A percentile compares a stretch with the other conserved stretches of the same genome.
phyloP scores from a whole-genome alignment of 306 rosid genomes.

The Prunus fruticosa region DNA sequence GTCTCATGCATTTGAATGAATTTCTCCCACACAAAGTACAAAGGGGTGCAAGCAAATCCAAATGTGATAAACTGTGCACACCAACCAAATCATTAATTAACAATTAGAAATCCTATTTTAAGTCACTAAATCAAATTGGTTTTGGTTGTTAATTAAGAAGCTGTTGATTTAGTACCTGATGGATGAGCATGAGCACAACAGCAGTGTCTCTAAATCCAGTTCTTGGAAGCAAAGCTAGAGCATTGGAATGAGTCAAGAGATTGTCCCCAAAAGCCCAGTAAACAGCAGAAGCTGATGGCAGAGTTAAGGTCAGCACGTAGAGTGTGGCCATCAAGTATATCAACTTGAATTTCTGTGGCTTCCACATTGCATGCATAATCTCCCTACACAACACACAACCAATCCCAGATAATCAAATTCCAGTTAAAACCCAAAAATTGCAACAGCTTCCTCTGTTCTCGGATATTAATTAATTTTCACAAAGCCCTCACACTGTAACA shows the following conservation, averaged over 20 bases:
- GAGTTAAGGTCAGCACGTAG: constrained; percentile 81
- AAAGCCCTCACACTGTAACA: constrained; percentile 75
- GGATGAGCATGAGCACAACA: constrained; percentile 94
- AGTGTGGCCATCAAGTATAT: constrained; percentile 89
- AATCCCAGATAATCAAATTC: constrained; percentile 3
- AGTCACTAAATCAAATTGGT: neutral
- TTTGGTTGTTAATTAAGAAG: neutral
- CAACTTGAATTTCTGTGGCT: constrained; percentile 91
- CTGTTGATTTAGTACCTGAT: constrained; percentile 51
- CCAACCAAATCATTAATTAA: neutral
- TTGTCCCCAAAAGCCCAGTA: constrained; percentile 96
- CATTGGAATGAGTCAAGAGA: constrained; percentile 91
- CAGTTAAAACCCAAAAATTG: neutral
- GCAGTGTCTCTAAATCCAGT: constrained; percentile 76
- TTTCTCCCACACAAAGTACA: constrained; percentile 99
- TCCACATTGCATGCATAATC: constrained; percentile 99
- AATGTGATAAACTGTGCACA: constrained; percentile 81
- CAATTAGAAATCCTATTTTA: neutral
- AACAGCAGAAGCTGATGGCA: constrained; percentile 92
- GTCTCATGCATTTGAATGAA: constrained; percentile 77
- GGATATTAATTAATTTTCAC: too few relatives aligned
- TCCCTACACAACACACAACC: constrained; percentile 48
- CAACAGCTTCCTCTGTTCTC: neutral
- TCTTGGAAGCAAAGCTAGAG: constrained; percentile 80
- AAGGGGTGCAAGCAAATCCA: constrained; percentile 98